A percentile compares a stretch with the other conserved stretches of the same genome.
These are phyloP conservation scores for Aspergillus avenaceus DNA, from an alignment of 495 filamentous ascomycete species.

Conservation along the genomic window DNA sequence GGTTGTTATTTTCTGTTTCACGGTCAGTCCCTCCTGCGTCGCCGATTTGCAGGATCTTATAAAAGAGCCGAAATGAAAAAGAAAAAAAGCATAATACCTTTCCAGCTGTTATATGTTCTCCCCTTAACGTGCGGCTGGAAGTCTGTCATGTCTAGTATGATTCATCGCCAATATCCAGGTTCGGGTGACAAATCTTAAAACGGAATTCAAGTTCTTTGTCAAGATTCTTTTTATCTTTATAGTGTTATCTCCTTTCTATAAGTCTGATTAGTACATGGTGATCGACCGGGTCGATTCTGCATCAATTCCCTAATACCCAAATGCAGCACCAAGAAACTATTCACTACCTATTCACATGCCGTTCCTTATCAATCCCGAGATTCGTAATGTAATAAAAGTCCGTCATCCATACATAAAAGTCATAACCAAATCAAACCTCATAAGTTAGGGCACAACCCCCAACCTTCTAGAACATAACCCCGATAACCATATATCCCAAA, in stretches of 20 bases:
- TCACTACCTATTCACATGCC: too few relatives aligned
- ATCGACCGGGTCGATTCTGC: too few relatives aligned
- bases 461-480: background rate
- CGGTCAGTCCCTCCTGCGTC: constrained; percentile 28
- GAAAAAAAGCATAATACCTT: constrained; percentile 42
- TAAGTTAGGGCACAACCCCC: background rate
- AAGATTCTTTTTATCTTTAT: too few relatives aligned
- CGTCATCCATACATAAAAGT: background rate
- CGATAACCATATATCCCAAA: background rate
- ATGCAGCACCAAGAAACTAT: too few relatives aligned
- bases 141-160: constrained; percentile 44
- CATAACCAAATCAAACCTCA: background rate
- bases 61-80: constrained; percentile 36
- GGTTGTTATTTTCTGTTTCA: constrained; percentile 35
- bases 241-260: too few relatives aligned
- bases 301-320: background rate
- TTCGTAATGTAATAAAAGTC: too few relatives aligned
- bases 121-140: constrained; percentile 33
- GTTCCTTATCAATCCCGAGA: too few relatives aligned
- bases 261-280: too few relatives aligned
- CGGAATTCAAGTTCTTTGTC: constrained; percentile 21
- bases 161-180: constrained; percentile 36
- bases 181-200: constrained; percentile 34
- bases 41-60: constrained; percentile 33
- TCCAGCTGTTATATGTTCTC: constrained; percentile 22